A percentile compares a stretch with the other conserved stretches of the same genome.
Evolutionary conservation across 345 rosid species (phyloP).

Genomic region (Pugionium cornutum): DNA sequence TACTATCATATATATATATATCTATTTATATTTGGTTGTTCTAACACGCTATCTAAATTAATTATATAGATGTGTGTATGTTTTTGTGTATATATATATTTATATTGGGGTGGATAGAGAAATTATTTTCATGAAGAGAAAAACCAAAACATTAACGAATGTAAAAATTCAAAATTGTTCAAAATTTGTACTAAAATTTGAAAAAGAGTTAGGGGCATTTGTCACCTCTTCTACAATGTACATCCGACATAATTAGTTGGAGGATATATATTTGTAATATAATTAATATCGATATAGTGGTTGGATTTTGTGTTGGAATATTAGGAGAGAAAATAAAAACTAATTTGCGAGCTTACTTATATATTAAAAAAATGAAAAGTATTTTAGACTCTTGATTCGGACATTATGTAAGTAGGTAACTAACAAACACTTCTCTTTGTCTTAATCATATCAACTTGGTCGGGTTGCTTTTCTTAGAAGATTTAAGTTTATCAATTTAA

Average conservation of each 20-base stretch:
- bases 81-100: conserved; percentile 14
- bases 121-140: too few relatives aligned
- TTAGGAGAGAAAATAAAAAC: conserved; percentile 11
- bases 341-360: conserved; percentile 1
- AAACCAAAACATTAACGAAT: too few relatives aligned
- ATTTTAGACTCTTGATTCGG: conserved; percentile 24
- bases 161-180: too few relatives aligned
- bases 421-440: conserved; percentile 33
- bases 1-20: conserved; percentile 23
- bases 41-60: conserved; percentile 32
- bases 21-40: conserved; percentile 18
- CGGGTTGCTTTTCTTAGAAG: conserved; percentile 36
- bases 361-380: not conserved
- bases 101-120: not conserved
- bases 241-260: conserved; percentile 23
- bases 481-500: conserved; percentile 18
- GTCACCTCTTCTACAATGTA: too few relatives aligned
- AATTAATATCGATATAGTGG: conserved; percentile 13
- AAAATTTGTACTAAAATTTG: too few relatives aligned
- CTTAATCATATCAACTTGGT: conserved; percentile 30
- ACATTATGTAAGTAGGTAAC: conserved; percentile 37
- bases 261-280: not conserved
- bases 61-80: conserved; percentile 27
- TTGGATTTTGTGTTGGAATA: conserved; percentile 18
- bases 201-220: too few relatives aligned